Evolutionary conservation across 305 asterid species (phyloP).

Genomic region (Caryopteris hybrid): DNA sequence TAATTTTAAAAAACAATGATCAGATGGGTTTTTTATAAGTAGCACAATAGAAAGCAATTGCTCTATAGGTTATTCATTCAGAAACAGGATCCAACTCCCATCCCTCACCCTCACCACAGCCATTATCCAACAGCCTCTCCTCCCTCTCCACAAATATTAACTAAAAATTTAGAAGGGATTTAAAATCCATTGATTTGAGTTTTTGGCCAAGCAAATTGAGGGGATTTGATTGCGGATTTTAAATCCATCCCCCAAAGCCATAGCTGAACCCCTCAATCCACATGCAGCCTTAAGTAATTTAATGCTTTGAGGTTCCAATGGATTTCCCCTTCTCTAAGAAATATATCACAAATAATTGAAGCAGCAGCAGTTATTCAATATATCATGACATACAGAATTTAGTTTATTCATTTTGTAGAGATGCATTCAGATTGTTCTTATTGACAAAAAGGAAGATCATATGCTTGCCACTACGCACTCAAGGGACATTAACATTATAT

Average conservation of each 20-base stretch:
- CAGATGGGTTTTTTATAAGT: not conserved
- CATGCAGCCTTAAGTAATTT: too few relatives aligned
- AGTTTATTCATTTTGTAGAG: not conserved
- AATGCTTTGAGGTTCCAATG: not conserved
- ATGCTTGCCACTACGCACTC: not conserved
- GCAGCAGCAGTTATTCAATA: not conserved
- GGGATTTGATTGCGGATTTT: too few relatives aligned
- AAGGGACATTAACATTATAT: not conserved
- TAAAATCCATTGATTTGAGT: too few relatives aligned
- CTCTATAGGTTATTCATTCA: not conserved
- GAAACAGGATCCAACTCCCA: not conserved
- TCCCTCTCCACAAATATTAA: not conserved
- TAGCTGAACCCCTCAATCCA: too few relatives aligned
- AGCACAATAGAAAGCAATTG: conserved; percentile 3
- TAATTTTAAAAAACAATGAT: not conserved
- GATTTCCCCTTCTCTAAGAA: not conserved
- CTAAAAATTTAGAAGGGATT: too few relatives aligned
- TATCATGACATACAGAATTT: not conserved
- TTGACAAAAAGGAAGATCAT: conserved; percentile 1
- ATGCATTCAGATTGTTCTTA: not conserved
- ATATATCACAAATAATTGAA: not conserved
- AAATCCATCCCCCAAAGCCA: too few relatives aligned
- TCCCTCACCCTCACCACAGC: not conserved
- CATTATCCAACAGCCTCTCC: conserved; percentile 3
- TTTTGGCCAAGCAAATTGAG: too few relatives aligned